Evolutionary conservation across 1,139 yeast genomes (phyloP), one percentile per base, ranked within the genome.

Genomic region (Yamadazyma mexicana): DNA sequence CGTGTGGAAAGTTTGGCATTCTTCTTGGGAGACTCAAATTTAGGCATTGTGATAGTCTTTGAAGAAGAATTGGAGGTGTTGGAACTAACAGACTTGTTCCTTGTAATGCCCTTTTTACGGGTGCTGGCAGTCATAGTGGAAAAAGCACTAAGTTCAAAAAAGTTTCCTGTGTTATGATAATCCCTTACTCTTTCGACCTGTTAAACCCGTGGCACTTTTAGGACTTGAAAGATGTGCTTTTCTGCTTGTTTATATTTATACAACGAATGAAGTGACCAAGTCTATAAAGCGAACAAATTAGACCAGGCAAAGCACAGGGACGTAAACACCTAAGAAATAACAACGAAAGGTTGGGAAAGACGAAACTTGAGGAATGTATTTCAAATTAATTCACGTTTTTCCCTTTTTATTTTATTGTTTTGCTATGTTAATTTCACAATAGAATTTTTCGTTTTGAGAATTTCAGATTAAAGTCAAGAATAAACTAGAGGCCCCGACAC

Each of bases 51-150:
- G 31, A 48, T 35, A 17, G 55, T 46, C 16, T 43, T 43, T 31
- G 48, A 36, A 25, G 60, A 49, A 33, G 47, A 34, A 31, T 41
- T 27, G 11, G 56, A 49, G 37, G 37, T 40, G 29, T 36, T 33
- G 34, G 52, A 44, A 23, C 48, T 38, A 17, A 39, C 34, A 26
- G 57, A 48, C 33, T 49, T 49, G 38, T 47, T 52, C 35, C 56
- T 17, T 9, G 23, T 12, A 22, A 29, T 16, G 32, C 14, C 14
- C 32, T 17, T 29, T 11, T 29, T 22, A 14, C 9, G 30, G 16
- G 14, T 27, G 30, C 17, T 14, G 5, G 30, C 5, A 24, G 27
- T 24, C 27, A 24, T 24, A 6, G 5, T 24, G n/a, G 10, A 24
- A 8, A 5, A 5, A 20, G 22, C 8, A 5, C 8, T 20, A 8